Conservation (phyloP, 768 basidiomycete species). For the Lactifluus subvellereus region DNA sequence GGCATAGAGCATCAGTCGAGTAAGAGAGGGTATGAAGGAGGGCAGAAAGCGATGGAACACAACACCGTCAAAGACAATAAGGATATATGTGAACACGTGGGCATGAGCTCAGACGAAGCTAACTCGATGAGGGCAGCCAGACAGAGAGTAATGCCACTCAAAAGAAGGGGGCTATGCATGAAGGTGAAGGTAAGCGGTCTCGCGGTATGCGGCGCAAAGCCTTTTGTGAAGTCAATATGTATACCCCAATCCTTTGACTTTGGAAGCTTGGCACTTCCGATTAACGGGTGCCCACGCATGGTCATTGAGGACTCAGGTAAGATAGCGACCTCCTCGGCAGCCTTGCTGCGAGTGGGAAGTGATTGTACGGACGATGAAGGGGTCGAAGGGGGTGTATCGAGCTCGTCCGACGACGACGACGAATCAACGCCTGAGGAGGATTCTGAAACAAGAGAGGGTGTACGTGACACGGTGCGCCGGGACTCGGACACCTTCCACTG, state of each 20-base stretch:
- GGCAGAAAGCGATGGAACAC: neutral
- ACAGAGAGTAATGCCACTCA: neutral
- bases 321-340: neutral
- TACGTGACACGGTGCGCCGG: neutral
- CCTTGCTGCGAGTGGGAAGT: neutral
- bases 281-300: neutral
- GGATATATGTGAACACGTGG: neutral
- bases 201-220: neutral
- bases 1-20: neutral
- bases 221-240: neutral
- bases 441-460: conserved; percentile 12
- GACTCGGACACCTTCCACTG: neutral
- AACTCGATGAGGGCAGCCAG: neutral
- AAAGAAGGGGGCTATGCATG: neutral
- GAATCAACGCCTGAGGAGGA: conserved; percentile 7
- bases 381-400: conserved; percentile 20
- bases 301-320: neutral
- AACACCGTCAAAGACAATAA: neutral
- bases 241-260: neutral
- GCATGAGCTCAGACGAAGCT: neutral
- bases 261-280: neutral
- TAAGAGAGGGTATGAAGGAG: neutral
- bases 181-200: conserved; percentile 4
- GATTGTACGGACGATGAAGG: neutral
- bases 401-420: conserved; percentile 21